Evolutionary conservation across 2,329 filamentous ascomycete species (phyloP), one percentile per base, ranked within the genome.

Genomic region (Arachnomyces sp.): DNA sequence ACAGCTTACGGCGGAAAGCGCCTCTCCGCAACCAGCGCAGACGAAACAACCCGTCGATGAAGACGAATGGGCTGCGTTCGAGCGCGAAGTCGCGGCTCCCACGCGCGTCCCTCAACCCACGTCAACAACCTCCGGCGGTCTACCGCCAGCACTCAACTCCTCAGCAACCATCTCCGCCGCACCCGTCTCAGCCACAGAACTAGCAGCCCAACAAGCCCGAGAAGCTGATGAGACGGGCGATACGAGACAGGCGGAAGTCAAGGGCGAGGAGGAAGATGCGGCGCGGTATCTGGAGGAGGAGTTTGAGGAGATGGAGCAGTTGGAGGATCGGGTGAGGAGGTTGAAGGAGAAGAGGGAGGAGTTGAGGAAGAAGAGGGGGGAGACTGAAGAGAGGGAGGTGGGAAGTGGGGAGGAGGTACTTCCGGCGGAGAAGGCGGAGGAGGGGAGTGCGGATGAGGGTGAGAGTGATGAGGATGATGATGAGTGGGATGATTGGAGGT

Each of bases 41-140:
- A 14, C 4, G 17, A 13, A 28, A 11, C 48, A 56, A 35, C 21
- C 39, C 3, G 65, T 86, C 7, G 79, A 89, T 56, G 86, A 94
- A 54, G 78, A 82, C 39, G 85, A 92, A 62, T 92, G 85, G 84
- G 83, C 85, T 2, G 85, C 86, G 7, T 93, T 94, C 56, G 83
- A 95, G 58, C 84, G 84, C 2, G 86, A 94, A 39, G 80, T 94
- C 40, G 82, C 79, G 6, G 66, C 59, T 31, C 60, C 65, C 36
- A 61, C 62, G 7, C 60, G 60, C 41, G 45, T 47, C 32, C 53
- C 51, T 12, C 53, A 62, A 32, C 47, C 52, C 15, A 55, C 55
- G 15, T 52, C 57, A 30, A 57, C 59, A n/a, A n/a, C n/a, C n/a
- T n/a, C n/a, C n/a, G n/a, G n/a, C n/a, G n/a, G n/a, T 3, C 41